Percentiles rank a stretch among this genome's conserved stretches.
phyloP scores from a whole-genome alignment of 2,329 filamentous ascomycete genomes.

The Aspergillus intermedius region DNA sequence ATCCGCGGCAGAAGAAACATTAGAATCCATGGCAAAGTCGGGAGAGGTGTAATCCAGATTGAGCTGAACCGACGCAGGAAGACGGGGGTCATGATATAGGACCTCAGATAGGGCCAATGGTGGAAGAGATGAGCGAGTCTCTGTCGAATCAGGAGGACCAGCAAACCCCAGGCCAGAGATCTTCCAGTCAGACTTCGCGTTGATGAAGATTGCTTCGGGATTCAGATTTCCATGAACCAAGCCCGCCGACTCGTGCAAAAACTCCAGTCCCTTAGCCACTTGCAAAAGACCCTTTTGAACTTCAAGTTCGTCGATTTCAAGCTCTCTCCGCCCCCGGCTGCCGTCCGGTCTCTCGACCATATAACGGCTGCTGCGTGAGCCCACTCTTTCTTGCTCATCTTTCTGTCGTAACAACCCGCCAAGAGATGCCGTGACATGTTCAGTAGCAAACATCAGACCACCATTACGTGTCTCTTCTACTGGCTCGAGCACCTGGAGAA shows the following conservation, averaged over 20 bases:
- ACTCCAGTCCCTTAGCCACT: constrained; percentile 88
- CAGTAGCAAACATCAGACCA: constrained; percentile 91
- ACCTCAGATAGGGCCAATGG: constrained; percentile 78
- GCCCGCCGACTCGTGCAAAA: constrained; percentile 88
- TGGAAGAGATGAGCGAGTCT: constrained; percentile 66
- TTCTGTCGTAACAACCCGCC: constrained; percentile 77
- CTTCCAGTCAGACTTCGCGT: constrained; percentile 98
- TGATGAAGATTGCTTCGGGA: constrained; percentile 87
- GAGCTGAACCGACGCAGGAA: constrained; percentile 77
- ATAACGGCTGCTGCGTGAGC: constrained; percentile 68
- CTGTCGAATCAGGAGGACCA: constrained; percentile 69
- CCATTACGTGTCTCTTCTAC: constrained; percentile 90
- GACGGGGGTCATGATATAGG: constrained; percentile 73
- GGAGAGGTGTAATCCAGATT: constrained; percentile 91
- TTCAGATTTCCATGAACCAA: constrained; percentile 92
- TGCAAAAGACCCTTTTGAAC: constrained; percentile 95
- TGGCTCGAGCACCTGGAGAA: constrained; percentile 88
- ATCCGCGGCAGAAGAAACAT: constrained; percentile 75
- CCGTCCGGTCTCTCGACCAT: constrained; percentile 75
- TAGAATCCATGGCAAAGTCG: constrained; percentile 88
- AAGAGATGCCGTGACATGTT: constrained; percentile 83
- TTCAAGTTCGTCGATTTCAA: constrained; percentile 94
- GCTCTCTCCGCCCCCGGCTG: constrained; percentile 64
- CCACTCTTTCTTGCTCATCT: constrained; percentile 74
- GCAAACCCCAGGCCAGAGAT: constrained; percentile 90